Conservation (phyloP, 805 yeast genomes). For the Candida corydali region DNA sequence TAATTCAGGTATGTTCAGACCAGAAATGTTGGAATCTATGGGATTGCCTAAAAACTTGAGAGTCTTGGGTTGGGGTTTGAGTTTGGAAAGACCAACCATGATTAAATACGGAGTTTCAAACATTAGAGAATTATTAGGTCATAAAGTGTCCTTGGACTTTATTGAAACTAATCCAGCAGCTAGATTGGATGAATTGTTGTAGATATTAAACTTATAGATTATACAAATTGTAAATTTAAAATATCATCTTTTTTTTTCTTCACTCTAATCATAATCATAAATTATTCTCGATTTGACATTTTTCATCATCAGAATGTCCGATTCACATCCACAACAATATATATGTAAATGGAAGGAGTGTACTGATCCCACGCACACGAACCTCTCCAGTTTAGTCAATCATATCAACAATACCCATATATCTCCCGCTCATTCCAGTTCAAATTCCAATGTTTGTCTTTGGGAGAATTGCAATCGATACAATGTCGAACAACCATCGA, state of each 20-base stretch:
- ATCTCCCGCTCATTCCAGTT: neutral
- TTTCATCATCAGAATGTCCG: too few relatives aligned
- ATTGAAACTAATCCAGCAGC: constrained; percentile 97
- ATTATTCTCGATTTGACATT: too few relatives aligned
- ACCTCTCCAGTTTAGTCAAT: neutral
- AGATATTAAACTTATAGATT: neutral
- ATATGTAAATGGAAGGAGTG: constrained; percentile 1
- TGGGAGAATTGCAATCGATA: constrained; percentile 58
- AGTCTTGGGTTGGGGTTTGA: constrained; percentile 96
- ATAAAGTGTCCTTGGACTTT: constrained; percentile 91
- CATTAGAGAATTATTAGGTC: constrained; percentile 95
- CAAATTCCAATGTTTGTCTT: constrained; percentile 32
- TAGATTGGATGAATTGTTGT: constrained; percentile 66
- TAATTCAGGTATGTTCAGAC: constrained; percentile 99
- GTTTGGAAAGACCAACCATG: constrained; percentile 98
- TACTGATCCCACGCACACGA: neutral
- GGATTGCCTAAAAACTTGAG: constrained; percentile 93
- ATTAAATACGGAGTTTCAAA: constrained; percentile 94
- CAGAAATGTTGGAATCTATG: constrained; percentile 98
- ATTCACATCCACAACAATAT: too few relatives aligned
- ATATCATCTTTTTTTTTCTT: too few relatives aligned
- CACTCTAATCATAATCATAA: too few relatives aligned
- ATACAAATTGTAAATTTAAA: too few relatives aligned
- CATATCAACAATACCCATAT: neutral
- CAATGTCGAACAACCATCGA: constrained; percentile 49